phyloP scores from a whole-genome alignment of 2,329 filamentous ascomycete genomes.

The Hymenoscyphus fraxineus region DNA sequence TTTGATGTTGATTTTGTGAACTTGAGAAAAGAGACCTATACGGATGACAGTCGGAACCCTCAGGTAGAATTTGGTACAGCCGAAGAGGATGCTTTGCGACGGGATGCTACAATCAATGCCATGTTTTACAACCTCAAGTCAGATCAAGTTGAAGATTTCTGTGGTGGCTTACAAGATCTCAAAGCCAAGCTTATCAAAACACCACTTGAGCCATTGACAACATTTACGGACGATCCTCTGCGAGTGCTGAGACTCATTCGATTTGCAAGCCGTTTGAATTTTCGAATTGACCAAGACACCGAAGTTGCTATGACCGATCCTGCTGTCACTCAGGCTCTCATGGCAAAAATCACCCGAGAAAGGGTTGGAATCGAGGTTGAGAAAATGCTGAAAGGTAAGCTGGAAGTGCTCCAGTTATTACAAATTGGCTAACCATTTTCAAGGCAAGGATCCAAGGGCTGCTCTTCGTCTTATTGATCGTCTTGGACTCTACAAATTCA shows the following conservation, averaged over 20 bases:
- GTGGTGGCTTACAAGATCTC: slow-evolving; percentile 75
- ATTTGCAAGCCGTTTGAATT: slow-evolving; percentile 81
- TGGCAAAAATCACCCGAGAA: slow-evolving; percentile 86
- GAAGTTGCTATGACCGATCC: slow-evolving; percentile 70
- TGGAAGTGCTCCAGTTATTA: neutral
- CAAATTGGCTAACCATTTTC: neutral
- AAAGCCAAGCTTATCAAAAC: slow-evolving; percentile 70
- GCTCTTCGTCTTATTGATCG: slow-evolving; percentile 64
- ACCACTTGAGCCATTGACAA: slow-evolving; percentile 82
- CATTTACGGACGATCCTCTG: slow-evolving; percentile 90
- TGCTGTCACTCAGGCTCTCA: slow-evolving; percentile 77
- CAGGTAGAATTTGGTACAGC: slow-evolving; percentile 92
- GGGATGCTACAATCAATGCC: slow-evolving; percentile 92
- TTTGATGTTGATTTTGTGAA: slow-evolving; percentile 95
- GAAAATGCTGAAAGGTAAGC: slow-evolving; percentile 77
- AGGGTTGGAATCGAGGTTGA: slow-evolving; percentile 82
- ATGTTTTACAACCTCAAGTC: slow-evolving; percentile 93
- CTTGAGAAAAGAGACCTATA: slow-evolving; percentile 84
- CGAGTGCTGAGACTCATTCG: slow-evolving; percentile 82
- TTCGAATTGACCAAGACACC: slow-evolving; percentile 68
- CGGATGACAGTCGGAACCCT: slow-evolving; percentile 83
- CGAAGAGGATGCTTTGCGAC: slow-evolving; percentile 80
- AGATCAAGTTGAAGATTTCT: slow-evolving; percentile 78
- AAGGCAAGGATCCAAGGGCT: slow-evolving; percentile 55
- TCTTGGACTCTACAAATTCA: slow-evolving; percentile 64